Evolutionary conservation across 2,329 filamentous ascomycete species (phyloP).

Genomic region (Botryotinia convoluta): DNA sequence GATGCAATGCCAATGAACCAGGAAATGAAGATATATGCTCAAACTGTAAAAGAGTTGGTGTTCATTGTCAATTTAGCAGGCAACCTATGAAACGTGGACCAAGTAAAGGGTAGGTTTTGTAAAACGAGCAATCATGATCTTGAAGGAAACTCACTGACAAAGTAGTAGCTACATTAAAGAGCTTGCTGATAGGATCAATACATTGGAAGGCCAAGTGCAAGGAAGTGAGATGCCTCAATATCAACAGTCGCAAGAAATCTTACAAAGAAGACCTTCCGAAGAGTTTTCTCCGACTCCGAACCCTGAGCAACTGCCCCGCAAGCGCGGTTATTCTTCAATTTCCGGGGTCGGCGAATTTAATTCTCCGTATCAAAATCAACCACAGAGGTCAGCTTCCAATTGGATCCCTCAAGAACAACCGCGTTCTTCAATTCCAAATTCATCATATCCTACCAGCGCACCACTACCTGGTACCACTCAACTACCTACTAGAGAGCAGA

Average conservation of each 20-base stretch:
- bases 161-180: slow-evolving; percentile 78
- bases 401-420: slow-evolving; percentile 33
- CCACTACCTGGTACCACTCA: slow-evolving; percentile 24
- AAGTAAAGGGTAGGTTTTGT: slow-evolving; percentile 69
- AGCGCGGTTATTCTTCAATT: slow-evolving; percentile 48
- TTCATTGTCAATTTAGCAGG: slow-evolving; percentile 79
- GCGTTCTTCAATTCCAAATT: slow-evolving; percentile 23
- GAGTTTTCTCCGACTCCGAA: slow-evolving; percentile 52
- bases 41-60: slow-evolving; percentile 74
- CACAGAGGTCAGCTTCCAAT: slow-evolving; percentile 28
- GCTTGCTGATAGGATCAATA: slow-evolving; percentile 78
- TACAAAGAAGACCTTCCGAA: slow-evolving; percentile 46
- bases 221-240: slow-evolving; percentile 40
- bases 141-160: slow-evolving; percentile 25
- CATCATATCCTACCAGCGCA: slow-evolving; percentile 18
- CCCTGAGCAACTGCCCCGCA: slow-evolving; percentile 41
- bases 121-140: neutral
- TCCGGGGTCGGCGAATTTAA: slow-evolving; percentile 43
- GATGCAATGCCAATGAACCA: slow-evolving; percentile 79
- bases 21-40: slow-evolving; percentile 71
- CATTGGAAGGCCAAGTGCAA: slow-evolving; percentile 74
- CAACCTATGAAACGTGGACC: slow-evolving; percentile 86
- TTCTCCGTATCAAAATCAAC: slow-evolving; percentile 42
- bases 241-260: slow-evolving; percentile 41
- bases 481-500: slow-evolving; percentile 30